Evolutionary conservation across 73 alveolate genomes (phyloP).

Genomic region (Paramecium primaurelia): DNA sequence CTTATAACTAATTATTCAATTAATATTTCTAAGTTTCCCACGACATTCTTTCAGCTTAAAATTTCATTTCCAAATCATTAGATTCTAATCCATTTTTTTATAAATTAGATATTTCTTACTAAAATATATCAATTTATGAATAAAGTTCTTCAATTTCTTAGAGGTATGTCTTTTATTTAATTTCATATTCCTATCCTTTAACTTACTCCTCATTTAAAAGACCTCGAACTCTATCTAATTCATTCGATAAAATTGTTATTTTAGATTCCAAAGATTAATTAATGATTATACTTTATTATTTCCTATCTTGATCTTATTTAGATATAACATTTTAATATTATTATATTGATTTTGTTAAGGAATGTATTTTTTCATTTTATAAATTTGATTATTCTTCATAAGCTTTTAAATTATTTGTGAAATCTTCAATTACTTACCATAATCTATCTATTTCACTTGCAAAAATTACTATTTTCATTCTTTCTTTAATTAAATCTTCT

Average conservation of each 20-base stretch:
- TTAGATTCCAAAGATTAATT: background rate
- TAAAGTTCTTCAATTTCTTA: background rate
- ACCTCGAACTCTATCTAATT: background rate
- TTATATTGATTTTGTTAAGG: background rate
- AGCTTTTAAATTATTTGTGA: background rate
- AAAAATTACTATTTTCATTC: slow-evolving; percentile 40
- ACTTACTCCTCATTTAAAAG: background rate
- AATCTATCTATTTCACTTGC: slow-evolving; percentile 22
- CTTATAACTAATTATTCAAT: background rate
- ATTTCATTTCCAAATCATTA: slow-evolving; percentile 34
- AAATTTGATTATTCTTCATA: background rate
- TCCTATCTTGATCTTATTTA: background rate
- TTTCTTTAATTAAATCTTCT: background rate
- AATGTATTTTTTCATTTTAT: background rate
- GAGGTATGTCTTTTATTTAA: background rate
- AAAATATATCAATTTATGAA: background rate
- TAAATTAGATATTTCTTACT: background rate
- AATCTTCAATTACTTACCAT: background rate
- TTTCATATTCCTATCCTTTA: background rate
- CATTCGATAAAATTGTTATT: background rate
- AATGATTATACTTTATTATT: background rate
- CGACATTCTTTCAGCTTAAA: background rate
- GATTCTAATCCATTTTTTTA: background rate
- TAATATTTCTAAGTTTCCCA: slow-evolving; percentile 36
- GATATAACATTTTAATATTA: background rate